A percentile compares a stretch with the other conserved stretches of the same genome.
phyloP scores from a whole-genome alignment of 345 rosid species.

The Limnanthes douglasii region DNA sequence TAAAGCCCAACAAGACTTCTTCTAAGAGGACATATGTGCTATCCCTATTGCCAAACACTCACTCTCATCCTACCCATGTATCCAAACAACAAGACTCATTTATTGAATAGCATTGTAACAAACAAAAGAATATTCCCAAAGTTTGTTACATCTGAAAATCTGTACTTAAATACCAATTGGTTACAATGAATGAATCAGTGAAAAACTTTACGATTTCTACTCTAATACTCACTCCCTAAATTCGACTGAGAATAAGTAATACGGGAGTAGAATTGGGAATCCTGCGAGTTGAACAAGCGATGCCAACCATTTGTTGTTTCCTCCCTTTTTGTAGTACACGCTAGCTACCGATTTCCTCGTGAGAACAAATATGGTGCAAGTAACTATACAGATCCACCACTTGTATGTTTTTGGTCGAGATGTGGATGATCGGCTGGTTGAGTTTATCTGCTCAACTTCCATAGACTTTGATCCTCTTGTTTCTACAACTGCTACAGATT shows the following conservation, averaged over 20 bases:
- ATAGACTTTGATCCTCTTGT: constrained; percentile 8
- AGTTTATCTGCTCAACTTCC: constrained; percentile 2
- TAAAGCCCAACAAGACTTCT: too few species aligned
- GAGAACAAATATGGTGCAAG: constrained; percentile 22
- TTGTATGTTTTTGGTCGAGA: constrained; percentile 9
- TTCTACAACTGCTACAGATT: constrained; percentile 17
- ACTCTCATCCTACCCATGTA: too few species aligned
- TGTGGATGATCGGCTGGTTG: constrained; percentile 6
- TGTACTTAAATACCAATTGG: too few species aligned
- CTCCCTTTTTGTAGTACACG: constrained; percentile 36
- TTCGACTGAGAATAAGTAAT: constrained; percentile 13
- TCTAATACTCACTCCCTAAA: too few species aligned
- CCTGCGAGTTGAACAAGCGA: constrained; percentile 29
- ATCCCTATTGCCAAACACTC: too few species aligned
- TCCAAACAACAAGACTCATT: too few species aligned
- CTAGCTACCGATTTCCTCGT: constrained; percentile 31
- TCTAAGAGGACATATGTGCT: too few species aligned
- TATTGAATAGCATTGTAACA: too few species aligned
- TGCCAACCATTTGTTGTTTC: constrained; percentile 43
- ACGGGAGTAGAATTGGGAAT: constrained; percentile 39
- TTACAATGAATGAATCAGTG: too few species aligned
- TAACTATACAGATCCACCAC: constrained; percentile 21
- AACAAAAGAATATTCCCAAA: too few species aligned
- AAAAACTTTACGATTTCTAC: too few species aligned
- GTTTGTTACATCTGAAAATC: too few species aligned